Base-by-base conservation (phyloP, 495 filamentous ascomycete species). In the Penicillium alfredii region DNA sequence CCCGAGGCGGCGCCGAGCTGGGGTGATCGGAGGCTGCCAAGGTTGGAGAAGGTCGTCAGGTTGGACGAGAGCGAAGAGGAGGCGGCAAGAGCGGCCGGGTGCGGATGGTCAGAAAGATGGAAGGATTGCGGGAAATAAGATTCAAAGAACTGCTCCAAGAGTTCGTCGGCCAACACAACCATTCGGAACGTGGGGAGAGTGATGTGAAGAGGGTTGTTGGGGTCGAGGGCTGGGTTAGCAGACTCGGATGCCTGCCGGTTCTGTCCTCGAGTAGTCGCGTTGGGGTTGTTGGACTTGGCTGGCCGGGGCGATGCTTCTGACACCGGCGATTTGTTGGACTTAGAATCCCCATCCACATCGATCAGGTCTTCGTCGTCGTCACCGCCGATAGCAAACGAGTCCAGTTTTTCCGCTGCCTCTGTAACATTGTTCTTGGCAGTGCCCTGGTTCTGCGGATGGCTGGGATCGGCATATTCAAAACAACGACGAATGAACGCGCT, bases 171-270 rank as follows among this genome's bases (percentile, higher is more conserved):
- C 13, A 98, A 77, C 28, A 98, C 81, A 15, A 98, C 87, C 92
- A 98, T 98, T 47, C 92, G 83, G 74, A 98, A 98, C 13, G 92
- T 98, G 0, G 93, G 93, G 6, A 98, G 78, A 6, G 93, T 97
- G 54, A 98, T 96, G 58, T 94, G 82, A 0, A 98, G 74, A 0
- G 92, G 92, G 39, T 92, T 88, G 27, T 82, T 77, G 0, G 92
- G 92, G 56, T 98, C 88, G 4, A 98, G 79, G 15, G 92, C 92
- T 10, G 80, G 74, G 52, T 98, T 98, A 16, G 88, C 88, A 13
- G 68, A 55, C 35, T 67, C 58, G 8, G 64, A 66, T 14, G 38
- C 26, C 11, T 44, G 46, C 41, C 48, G 52, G 33, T 28, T 41
- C 26, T 49, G 41, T 20, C 47, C 40, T 26, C 51, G 29, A 6